Conservation (phyloP, 129 eudicot genomes). For the Chrysanthemum lavandulifolium region DNA sequence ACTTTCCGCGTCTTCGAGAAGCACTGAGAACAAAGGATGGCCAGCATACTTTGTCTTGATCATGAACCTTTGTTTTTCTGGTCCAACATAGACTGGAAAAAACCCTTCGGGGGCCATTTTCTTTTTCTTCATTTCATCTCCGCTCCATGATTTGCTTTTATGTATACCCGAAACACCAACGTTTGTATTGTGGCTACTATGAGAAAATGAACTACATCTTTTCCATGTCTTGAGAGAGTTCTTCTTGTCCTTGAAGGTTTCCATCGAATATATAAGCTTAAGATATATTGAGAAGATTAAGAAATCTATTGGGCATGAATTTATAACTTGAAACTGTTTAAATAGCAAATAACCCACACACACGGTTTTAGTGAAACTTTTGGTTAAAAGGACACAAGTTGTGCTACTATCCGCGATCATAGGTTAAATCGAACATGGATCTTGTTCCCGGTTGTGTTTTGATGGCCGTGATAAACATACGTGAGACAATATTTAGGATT, state of each 20-base stretch:
- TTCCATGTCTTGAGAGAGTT: conserved; percentile 56
- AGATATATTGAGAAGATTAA: neutral
- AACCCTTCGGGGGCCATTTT: conserved; percentile 52
- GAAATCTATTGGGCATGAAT: neutral
- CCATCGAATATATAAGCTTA: conserved; percentile 5
- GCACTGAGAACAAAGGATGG: conserved; percentile 66
- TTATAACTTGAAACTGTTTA: neutral
- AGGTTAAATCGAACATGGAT: conserved; percentile 30
- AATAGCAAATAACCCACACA: no score
- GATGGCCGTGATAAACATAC: conserved; percentile 18
- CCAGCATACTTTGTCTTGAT: conserved; percentile 48
- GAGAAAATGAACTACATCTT: conserved; percentile 38
- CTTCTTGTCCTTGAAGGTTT: conserved; percentile 31
- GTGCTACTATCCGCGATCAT: conserved; percentile 30
- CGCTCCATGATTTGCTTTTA: conserved; percentile 48
- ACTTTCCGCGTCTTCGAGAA: conserved; percentile 72
- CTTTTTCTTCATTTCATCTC: conserved; percentile 9
- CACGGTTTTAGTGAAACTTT: no score
- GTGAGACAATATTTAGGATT: neutral
- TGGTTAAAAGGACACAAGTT: no score
- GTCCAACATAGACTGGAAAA: conserved; percentile 74
- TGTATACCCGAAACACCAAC: conserved; percentile 12
- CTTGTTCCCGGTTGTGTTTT: conserved; percentile 27
- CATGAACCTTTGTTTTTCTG: conserved; percentile 62
- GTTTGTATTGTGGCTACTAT: neutral